phyloP scores from a whole-genome alignment of 441 rosid species.

The Aquilaria agallochum region DNA sequence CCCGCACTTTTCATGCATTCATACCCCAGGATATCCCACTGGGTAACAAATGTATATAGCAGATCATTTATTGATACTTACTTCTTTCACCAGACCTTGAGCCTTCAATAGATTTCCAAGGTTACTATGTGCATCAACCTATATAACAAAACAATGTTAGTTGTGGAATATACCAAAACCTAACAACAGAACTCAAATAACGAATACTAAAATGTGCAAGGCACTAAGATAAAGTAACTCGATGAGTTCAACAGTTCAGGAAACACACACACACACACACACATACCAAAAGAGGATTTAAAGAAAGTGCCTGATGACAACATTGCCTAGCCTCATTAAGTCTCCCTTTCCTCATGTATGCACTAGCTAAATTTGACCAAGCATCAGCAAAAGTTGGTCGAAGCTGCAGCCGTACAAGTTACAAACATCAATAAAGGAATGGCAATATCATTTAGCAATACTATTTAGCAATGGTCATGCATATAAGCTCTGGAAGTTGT shows the following conservation, averaged over 20 bases:
- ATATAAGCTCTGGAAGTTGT: conserved; percentile 2
- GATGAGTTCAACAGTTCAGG: too few relatives aligned
- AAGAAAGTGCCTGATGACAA: conserved; percentile 86
- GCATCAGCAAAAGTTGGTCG: conserved; percentile 98
- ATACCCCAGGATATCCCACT: not conserved
- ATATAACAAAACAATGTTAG: conserved; percentile 14
- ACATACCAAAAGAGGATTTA: conserved; percentile 88
- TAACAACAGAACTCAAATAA: not conserved
- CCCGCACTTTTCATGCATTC: not conserved
- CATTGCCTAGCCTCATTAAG: conserved; percentile 92
- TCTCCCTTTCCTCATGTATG: conserved; percentile 96
- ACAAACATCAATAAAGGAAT: conserved; percentile 10
- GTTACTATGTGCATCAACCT: conserved; percentile 99
- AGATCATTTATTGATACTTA: conserved; percentile 39
- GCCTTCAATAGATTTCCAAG: conserved; percentile 96
- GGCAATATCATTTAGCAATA: not conserved
- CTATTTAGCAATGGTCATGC: not conserved
- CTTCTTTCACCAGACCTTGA: conserved; percentile 94
- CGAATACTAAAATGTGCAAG: too few relatives aligned
- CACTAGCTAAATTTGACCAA: conserved; percentile 98
- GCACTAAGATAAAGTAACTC: too few relatives aligned
- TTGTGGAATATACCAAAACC: not conserved
- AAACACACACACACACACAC: not conserved
- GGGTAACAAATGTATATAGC: conserved; percentile 13
- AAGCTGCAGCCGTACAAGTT: conserved; percentile 46